Conservation (phyloP, 495 filamentous ascomycete genomes). For the Tuber umbilicatum region DNA sequence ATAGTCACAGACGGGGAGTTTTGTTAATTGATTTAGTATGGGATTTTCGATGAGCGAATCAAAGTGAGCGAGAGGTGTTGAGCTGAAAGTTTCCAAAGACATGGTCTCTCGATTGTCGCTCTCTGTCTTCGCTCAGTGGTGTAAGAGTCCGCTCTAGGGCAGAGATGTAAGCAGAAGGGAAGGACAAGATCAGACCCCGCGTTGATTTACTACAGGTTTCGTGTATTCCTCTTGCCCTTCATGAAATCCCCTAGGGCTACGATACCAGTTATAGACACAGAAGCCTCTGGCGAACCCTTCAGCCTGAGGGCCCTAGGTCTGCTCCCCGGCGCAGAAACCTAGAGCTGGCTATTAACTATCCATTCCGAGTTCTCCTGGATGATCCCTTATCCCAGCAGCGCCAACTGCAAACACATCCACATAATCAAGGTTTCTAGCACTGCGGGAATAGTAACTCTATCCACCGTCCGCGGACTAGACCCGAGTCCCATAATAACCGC, state of each 20-base stretch:
- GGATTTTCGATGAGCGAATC: background rate
- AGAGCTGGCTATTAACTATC: background rate
- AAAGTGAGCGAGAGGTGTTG: background rate
- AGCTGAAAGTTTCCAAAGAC: background rate
- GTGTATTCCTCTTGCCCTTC: background rate
- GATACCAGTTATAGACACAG: background rate
- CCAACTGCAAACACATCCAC: background rate
- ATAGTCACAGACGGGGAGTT: background rate
- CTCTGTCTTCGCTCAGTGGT: background rate
- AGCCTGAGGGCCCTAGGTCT: background rate
- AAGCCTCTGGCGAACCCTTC: background rate
- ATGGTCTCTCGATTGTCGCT: background rate
- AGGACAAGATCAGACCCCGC: background rate
- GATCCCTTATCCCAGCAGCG: background rate
- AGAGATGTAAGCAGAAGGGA: background rate
- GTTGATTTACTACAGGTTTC: background rate
- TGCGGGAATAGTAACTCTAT: background rate
- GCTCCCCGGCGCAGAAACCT: background rate
- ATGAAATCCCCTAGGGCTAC: background rate
- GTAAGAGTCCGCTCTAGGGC: background rate
- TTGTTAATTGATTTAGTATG: background rate
- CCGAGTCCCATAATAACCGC: background rate
- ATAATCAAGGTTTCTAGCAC: background rate
- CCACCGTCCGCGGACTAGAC: background rate
- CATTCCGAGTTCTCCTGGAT: background rate